Base-by-base conservation (phyloP, 108 stramenopile genomes). In the Nitzschia inconspicua region DNA sequence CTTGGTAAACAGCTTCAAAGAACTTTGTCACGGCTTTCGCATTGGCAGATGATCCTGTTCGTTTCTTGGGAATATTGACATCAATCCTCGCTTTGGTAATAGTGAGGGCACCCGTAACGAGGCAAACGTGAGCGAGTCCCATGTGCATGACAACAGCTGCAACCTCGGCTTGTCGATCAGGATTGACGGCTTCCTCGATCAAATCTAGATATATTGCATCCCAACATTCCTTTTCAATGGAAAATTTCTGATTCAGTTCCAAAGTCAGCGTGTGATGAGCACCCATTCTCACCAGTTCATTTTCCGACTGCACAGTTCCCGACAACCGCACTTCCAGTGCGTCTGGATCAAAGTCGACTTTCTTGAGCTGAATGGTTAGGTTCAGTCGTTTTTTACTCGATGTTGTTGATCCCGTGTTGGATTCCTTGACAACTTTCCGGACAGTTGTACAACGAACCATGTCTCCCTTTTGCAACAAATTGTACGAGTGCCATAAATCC, bases 401-500 rank as follows among this genome's bases (percentile, higher is more conserved):
- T 9, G 86, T 86, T 32, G 94, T 93, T 8, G 88, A 90, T 0
- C 97, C 97, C 0, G 97, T 96, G 29, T 78, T 61, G 43, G 82
- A 85, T 56, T 95, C 94, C 44, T 91, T 95, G 52, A 88, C 83
- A 18, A 99, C 95, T 77, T 97, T 99, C 41, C 98, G 89, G 18
- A 96, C 73, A 5, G 98, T 99, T 53, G 89, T 95, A 44, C 92
- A 91, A 8, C 90, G 75, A 0, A 99, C 90, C 20, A 72, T 60
- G 52, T 99, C 98, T 9, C 84, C 88, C 25, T 48, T 64, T 46
- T 79, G 74, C 10, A 99, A 77, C 26, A 99, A 68, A 78, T 99
- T 97, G 86, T 96, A 98, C 32, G 88, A 79, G 61, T 97, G 96
- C 96, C 96, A 99, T 47, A 99, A 81, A 70, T 99, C 98, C 73